Evolutionary conservation across 148 eudicot species (phyloP), one percentile per base, ranked within the genome.

Genomic region (Diospyros lotus): DNA sequence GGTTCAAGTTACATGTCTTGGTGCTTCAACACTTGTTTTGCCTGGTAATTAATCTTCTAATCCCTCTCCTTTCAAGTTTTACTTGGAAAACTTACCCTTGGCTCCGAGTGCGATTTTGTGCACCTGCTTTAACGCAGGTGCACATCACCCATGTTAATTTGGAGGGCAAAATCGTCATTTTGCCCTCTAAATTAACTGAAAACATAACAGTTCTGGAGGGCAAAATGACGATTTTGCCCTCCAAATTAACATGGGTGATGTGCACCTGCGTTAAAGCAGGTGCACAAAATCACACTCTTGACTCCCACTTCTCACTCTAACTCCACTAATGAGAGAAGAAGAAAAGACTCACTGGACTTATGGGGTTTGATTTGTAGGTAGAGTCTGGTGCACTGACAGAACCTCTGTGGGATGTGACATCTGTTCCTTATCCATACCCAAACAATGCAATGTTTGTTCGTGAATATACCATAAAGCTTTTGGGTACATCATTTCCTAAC

Each of bases 401-500:
- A 86, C 98, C 98, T 46, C 76, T 96, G 69, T 96, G 99, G 99
- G 99, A 96, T 74, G 91, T 80, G 54, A 76, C 98, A 14, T 81
- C 94, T 38, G 94, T 85, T 69, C 74, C 97, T 18, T 90, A 86
- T 76, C 89, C 84, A 61, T 96, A 93, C 83, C 89, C 97, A 74
- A 91, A 79, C 64, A 96, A 96, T 78, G 94, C 81, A 66, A 77
- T 78, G 64, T 96, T 82, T 79, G 87, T 96, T 63, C 93, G 93
- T 56, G 97, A 96, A 71, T 93, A 87, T 86, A 96, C 99, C 50
- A 93, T 96, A 63, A 96, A 93, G 82, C 87, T 96, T 64, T 82
- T 96, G 64, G 83, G 93, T 75, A 69, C 97, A 17, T 93, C 99
- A 41, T 96, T 96, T 80, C 99, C 99, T 44, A 93, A 96, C 86